Base-by-base conservation (phyloP, 2,329 filamentous ascomycete genomes). In the Celoporthe dispersa region DNA sequence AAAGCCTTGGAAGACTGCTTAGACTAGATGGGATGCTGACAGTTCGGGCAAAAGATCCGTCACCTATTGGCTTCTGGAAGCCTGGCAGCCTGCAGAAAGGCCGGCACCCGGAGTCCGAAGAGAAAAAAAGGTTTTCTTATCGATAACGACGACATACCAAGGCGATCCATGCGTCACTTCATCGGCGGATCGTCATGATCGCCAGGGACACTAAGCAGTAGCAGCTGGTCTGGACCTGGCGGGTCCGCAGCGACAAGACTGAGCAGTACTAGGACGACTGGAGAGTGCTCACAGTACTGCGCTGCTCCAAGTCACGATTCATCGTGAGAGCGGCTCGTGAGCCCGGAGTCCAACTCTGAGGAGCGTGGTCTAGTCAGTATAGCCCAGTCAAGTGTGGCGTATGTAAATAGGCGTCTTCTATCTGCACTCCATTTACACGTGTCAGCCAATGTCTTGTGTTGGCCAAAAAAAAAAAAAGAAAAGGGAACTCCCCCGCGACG, bases 191-290 rank as follows among this genome's bases (percentile, higher is more conserved):
- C 66, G 39, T 35, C 25, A 51, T 66, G 69, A 71, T 71, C 69
- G 57, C 69, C 67, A 71, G 69, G 61, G 37, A 65, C 69, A 28
- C 63, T 64, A 68, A 60, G 61, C 63, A 57, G 61, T 51, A 51
- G 28, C 35, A 25, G 31, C 41, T 37, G 31, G 57, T 60, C 57
- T 60, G 57, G 57, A 60, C 57, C 57, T 9, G 1, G 57, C 57
- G 31, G 31, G 25, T 22, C 53, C 53, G 28, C 25, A 31, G 7
- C 44, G 44, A n/a, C 44, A n/a, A n/a, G 7, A n/a, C 44, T 48
- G 16, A 48, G 44, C 22, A 48, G 53, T 33, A 16, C 53, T 57
- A 5, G 14, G 25, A 57, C 7, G n/a, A n/a, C 44, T 8, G n/a
- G 41, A 48, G 41, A 33, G 14, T 14, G 51, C 25, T 31, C n/a